Conservation (phyloP, 345 rosid species). For the Eucalyptus melliodora region DNA sequence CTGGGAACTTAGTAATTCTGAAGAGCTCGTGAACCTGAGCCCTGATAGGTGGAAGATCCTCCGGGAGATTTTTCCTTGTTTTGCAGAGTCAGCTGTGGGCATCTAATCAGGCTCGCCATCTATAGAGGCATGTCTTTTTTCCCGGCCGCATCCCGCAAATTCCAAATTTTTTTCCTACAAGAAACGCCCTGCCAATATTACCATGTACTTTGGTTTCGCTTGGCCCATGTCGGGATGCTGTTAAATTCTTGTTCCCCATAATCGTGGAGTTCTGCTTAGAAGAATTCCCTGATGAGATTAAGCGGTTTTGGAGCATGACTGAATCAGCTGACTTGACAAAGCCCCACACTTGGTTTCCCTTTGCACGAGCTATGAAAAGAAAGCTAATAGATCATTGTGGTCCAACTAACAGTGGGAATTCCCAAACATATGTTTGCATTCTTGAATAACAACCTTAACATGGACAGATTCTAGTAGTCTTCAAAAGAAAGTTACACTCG, state of each 20-base stretch:
- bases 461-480: too few species aligned
- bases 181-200: slow-evolving; percentile 36
- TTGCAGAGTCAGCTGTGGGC: slow-evolving; percentile 67
- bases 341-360: slow-evolving; percentile 95
- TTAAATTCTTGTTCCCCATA: slow-evolving; percentile 70
- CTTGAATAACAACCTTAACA: too few species aligned
- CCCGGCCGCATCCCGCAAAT: slow-evolving; percentile 58
- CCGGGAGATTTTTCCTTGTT: slow-evolving; percentile 29
- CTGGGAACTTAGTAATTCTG: slow-evolving; percentile 28
- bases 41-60: slow-evolving; percentile 28
- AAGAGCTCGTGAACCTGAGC: slow-evolving; percentile 17
- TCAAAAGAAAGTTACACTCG: too few species aligned
- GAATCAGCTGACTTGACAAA: slow-evolving; percentile 75
- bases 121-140: slow-evolving; percentile 78
- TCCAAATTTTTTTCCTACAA: slow-evolving; percentile 34
- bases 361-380: slow-evolving; percentile 85
- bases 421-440: too few species aligned
- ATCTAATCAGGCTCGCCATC: slow-evolving; percentile 73
- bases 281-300: slow-evolving; percentile 67
- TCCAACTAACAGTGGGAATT: slow-evolving; percentile 86
- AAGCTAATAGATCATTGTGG: slow-evolving; percentile 87
- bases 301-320: slow-evolving; percentile 40
- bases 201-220: slow-evolving; percentile 24
- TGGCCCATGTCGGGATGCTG: slow-evolving; percentile 57
- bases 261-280: slow-evolving; percentile 78